Percentiles rank a stretch among this genome's conserved stretches.
Evolutionary conservation across 1,284 basidiomycete species (phyloP).

Genomic region (Puccinia triticina): DNA sequence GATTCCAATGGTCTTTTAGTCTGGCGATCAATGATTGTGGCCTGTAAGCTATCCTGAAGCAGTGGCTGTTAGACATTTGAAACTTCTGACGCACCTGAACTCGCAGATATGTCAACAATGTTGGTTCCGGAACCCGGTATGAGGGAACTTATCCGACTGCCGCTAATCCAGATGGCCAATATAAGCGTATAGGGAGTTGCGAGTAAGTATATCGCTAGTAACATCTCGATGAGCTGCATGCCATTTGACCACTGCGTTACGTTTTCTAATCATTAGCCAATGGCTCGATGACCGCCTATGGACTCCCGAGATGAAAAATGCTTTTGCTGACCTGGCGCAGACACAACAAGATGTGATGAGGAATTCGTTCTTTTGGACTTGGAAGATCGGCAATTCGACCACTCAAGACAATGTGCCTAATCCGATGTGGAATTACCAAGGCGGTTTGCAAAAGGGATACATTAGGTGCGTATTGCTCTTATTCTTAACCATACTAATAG

Average conservation of each 20-base stretch:
- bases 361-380: conserved; percentile 52
- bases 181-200: conserved; percentile 46
- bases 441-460: conserved; percentile 41
- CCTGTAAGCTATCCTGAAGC: conserved; percentile 13
- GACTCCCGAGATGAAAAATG: conserved; percentile 38
- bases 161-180: conserved; percentile 35
- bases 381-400: conserved; percentile 51
- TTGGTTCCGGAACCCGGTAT: conserved; percentile 45
- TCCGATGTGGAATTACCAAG: conserved; percentile 51
- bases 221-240: background rate
- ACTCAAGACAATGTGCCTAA: conserved; percentile 48
- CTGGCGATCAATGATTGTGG: conserved; percentile 52
- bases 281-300: conserved; percentile 50
- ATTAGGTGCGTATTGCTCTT: conserved; percentile 26
- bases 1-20: conserved; percentile 3
- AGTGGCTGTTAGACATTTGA: background rate
- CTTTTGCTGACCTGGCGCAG: conserved; percentile 49
- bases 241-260: background rate
- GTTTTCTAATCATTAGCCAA: background rate
- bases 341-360: conserved; percentile 50
- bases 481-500: too few species aligned
- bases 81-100: background rate
- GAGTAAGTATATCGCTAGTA: conserved; percentile 8
- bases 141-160: conserved; percentile 51
- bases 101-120: conserved; percentile 49